phyloP scores from a whole-genome alignment of 2,329 filamentous ascomycete genomes.

The Acrocalymma vagum region DNA sequence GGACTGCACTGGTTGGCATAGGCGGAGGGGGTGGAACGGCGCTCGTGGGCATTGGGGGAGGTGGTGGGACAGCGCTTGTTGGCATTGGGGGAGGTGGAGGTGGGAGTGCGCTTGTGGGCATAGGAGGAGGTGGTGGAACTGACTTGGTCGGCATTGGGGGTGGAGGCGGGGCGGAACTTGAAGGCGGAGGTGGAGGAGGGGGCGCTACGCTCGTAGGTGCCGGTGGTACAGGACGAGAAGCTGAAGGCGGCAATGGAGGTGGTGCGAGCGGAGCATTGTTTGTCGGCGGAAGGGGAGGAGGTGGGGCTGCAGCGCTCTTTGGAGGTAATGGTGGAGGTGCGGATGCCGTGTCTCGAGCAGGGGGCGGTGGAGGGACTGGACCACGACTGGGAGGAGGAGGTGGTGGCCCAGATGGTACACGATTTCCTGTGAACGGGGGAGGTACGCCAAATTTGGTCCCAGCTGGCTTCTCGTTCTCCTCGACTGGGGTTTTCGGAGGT shows the following conservation, averaged over 20 bases:
- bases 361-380: constrained; percentile 67
- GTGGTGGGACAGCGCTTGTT: constrained; percentile 45
- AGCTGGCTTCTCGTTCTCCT: constrained; percentile 66
- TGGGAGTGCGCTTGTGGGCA: constrained; percentile 40
- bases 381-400: constrained; percentile 78
- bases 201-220: constrained; percentile 32
- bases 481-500: constrained; percentile 64
- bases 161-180: constrained; percentile 39
- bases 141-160: constrained; percentile 26
- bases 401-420: constrained; percentile 69
- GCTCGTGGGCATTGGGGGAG: constrained; percentile 39
- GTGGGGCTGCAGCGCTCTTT: constrained; percentile 50
- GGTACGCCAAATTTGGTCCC: constrained; percentile 76
- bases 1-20: constrained; percentile 31
- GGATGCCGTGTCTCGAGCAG: constrained; percentile 51
- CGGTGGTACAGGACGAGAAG: constrained; percentile 36
- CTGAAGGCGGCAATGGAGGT: constrained; percentile 38
- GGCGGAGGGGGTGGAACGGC: constrained; percentile 57
- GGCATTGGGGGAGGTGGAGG: constrained; percentile 50
- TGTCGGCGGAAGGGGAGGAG: constrained; percentile 68
- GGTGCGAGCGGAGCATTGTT: constrained; percentile 38
- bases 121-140: constrained; percentile 46
- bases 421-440: constrained; percentile 77
- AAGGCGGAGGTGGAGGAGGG: constrained; percentile 34
- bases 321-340: constrained; percentile 49